phyloP scores from a whole-genome alignment of 371 early-diverging fungal species.

The Fennellomyces sp. region DNA sequence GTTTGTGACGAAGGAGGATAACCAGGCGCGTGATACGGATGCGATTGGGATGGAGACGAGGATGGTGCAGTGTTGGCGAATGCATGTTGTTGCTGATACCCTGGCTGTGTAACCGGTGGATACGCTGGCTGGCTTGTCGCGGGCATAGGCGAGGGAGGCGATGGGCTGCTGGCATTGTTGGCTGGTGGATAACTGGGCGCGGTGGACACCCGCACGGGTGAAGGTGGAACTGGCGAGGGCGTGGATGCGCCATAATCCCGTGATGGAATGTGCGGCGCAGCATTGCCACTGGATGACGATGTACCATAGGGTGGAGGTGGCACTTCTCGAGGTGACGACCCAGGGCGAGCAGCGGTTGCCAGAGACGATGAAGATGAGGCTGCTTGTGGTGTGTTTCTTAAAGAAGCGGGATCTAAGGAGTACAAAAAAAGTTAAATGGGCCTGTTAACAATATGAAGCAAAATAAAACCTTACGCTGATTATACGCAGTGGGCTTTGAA shows the following conservation, averaged over 20 bases:
- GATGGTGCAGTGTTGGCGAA: background rate
- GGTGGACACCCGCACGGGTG: background rate
- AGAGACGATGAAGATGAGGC: background rate
- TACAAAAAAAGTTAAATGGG: background rate
- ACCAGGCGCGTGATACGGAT: background rate
- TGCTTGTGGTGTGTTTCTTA: background rate
- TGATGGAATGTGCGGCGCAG: background rate
- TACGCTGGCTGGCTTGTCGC: background rate
- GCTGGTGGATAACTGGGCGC: background rate
- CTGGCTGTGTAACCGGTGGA: conserved; percentile 1
- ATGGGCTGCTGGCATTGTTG: background rate
- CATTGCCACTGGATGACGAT: background rate
- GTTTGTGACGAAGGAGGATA: background rate
- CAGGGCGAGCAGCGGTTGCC: background rate
- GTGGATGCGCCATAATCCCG: background rate
- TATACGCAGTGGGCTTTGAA: conserved; percentile 16
- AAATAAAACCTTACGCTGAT: conserved; percentile 11
- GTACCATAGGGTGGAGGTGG: background rate
- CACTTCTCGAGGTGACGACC: background rate
- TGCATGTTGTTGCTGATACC: background rate
- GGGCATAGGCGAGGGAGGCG: background rate
- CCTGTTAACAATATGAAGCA: background rate
- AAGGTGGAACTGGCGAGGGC: background rate
- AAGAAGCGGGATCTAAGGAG: background rate
- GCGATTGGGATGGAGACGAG: background rate